Evolutionary conservation across 78 protist genomes (phyloP).

Genomic region (Guillardia theta): DNA sequence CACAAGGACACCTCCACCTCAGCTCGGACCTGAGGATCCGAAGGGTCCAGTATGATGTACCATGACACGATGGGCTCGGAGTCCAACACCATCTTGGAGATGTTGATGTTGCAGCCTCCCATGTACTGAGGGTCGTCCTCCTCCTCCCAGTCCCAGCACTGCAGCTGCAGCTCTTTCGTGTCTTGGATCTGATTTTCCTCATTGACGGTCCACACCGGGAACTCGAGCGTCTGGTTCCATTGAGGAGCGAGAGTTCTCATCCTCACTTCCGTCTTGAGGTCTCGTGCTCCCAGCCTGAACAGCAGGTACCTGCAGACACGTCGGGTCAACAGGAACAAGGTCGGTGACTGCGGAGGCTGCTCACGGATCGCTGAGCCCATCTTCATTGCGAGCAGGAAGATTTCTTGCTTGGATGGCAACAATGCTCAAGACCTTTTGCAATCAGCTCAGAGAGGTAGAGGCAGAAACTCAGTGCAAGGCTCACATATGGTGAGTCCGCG

Average conservation of each 20-base stretch:
- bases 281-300: background rate
- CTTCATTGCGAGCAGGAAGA: background rate
- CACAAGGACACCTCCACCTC: background rate
- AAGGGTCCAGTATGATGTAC: background rate
- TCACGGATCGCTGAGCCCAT: background rate
- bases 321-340: background rate
- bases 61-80: background rate
- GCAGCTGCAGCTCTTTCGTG: no score
- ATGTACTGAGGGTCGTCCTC: background rate
- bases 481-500: no score
- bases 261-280: background rate
- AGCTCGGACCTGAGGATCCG: background rate
- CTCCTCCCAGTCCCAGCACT: conserved; percentile 31
- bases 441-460: no score
- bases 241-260: background rate
- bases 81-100: background rate
- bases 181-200: no score
- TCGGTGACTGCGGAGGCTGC: background rate
- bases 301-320: background rate
- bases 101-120: background rate
- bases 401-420: background rate
- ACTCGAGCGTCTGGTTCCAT: conserved; percentile 1
- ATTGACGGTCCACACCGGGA: background rate
- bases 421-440: background rate
- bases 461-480: no score